Conservation (phyloP, 2,329 filamentous ascomycete genomes). For the Cytospora piceae region DNA sequence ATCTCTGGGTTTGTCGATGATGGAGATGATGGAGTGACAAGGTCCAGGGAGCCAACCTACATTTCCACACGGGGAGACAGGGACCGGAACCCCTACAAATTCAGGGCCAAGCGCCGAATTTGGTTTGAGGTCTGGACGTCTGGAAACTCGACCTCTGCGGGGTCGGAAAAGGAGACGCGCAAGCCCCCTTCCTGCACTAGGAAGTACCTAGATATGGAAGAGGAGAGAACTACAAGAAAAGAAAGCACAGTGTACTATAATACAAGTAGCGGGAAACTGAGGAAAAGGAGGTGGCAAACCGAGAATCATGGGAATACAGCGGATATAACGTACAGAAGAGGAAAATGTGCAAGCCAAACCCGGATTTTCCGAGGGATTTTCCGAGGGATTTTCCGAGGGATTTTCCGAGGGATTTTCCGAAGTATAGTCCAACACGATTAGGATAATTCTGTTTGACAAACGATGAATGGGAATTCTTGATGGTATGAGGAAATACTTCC, state of each 20-base stretch:
- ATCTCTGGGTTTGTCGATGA: constrained; percentile 16
- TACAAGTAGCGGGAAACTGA: not conserved
- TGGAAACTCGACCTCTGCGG: not conserved
- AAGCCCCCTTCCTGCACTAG: constrained; percentile 4
- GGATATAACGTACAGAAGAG: not conserved
- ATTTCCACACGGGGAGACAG: constrained; percentile 1
- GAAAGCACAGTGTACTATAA: not conserved
- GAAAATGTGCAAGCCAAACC: not conserved
- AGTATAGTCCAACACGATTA: no score
- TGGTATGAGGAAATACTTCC: not conserved
- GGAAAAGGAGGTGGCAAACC: not conserved
- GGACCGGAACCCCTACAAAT: not conserved
- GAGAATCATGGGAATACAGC: not conserved
- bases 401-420: no score
- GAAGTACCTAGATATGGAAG: not conserved
- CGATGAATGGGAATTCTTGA: no score
- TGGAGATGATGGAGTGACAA: constrained; percentile 8
- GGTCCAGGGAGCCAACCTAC: constrained; percentile 17
- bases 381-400: not conserved
- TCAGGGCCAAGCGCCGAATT: constrained; percentile 8
- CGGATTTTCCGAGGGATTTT: not conserved
- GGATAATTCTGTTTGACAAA: no score
- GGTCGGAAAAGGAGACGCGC: constrained; percentile 6
- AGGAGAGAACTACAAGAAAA: not conserved
- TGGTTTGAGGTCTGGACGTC: not conserved